Evolutionary conservation across 1,139 yeast genomes (phyloP).

Genomic region (Sugiyamaella sp.): DNA sequence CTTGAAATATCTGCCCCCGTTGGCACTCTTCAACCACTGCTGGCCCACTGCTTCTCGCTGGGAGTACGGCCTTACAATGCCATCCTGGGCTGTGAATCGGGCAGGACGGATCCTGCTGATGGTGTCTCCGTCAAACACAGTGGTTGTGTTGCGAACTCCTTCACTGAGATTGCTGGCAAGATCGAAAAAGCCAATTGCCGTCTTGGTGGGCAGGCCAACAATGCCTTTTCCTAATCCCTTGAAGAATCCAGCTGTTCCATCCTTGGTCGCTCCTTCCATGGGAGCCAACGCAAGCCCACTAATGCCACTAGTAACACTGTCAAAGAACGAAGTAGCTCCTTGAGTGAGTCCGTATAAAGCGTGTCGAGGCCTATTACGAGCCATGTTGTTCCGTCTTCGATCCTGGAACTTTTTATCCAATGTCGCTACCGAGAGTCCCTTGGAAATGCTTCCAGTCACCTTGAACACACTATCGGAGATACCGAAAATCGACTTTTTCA

Average conservation of each 20-base stretch:
- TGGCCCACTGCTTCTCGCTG: slow-evolving; percentile 92
- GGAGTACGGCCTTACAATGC: slow-evolving; percentile 73
- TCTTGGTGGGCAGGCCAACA: slow-evolving; percentile 92
- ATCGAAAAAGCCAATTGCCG: slow-evolving; percentile 94
- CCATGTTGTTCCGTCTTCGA: slow-evolving; percentile 63
- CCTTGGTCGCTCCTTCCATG: slow-evolving; percentile 79
- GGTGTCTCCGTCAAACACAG: slow-evolving; percentile 81
- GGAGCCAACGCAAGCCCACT: slow-evolving; percentile 92
- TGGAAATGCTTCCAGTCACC: slow-evolving; percentile 91
- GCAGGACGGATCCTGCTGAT: slow-evolving; percentile 84
- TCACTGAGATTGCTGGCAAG: slow-evolving; percentile 91
- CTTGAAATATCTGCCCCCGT: slow-evolving; percentile 72
- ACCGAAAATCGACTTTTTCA: slow-evolving; percentile 94
- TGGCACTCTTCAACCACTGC: slow-evolving; percentile 81
- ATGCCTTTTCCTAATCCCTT: slow-evolving; percentile 95
- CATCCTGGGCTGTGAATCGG: slow-evolving; percentile 68
- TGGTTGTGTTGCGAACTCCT: slow-evolving; percentile 90
- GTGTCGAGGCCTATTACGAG: slow-evolving; percentile 80
- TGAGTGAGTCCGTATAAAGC: slow-evolving; percentile 85
- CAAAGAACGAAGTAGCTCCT: slow-evolving; percentile 89
- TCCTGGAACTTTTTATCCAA: slow-evolving; percentile 86
- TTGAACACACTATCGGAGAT: slow-evolving; percentile 91
- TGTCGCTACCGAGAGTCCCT: slow-evolving; percentile 89
- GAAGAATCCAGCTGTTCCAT: slow-evolving; percentile 89
- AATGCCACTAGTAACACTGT: slow-evolving; percentile 84